Conservation (phyloP, 148 eudicot genomes). For the Limonium bicolor region DNA sequence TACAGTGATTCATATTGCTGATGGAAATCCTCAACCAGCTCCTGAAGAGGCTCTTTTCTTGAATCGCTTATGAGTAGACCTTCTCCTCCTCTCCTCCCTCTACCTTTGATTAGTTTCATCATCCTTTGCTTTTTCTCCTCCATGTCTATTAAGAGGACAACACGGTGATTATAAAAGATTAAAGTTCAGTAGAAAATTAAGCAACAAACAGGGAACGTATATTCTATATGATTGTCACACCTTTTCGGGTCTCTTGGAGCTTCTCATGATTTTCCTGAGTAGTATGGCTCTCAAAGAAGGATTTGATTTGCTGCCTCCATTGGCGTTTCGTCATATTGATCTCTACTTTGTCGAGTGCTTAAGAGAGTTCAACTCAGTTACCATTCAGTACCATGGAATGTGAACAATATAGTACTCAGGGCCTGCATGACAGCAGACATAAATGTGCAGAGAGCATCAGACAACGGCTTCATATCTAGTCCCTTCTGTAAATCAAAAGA, state of each 20-base stretch:
- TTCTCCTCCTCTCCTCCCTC: conserved; percentile 14
- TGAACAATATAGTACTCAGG: too few relatives aligned
- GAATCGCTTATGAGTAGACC: too few relatives aligned
- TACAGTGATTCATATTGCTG: conserved; percentile 60
- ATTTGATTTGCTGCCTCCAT: conserved; percentile 20
- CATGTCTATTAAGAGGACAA: too few relatives aligned
- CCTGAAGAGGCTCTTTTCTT: conserved; percentile 6
- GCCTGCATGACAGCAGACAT: too few relatives aligned
- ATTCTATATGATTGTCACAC: conserved; percentile 13
- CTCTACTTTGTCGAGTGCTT: not conserved
- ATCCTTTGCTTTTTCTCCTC: conserved; percentile 51
- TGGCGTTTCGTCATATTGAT: conserved; percentile 47
- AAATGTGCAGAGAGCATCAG: too few relatives aligned
- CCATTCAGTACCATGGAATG: too few relatives aligned
- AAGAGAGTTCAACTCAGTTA: too few relatives aligned
- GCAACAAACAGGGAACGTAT: not conserved
- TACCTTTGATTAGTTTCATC: conserved; percentile 32
- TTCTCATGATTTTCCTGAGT: conserved; percentile 62
- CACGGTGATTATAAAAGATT: too few relatives aligned
- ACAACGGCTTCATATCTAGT: too few relatives aligned
- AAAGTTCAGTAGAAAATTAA: not conserved
- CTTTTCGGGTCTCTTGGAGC: conserved; percentile 49
- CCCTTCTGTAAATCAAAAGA: too few relatives aligned
- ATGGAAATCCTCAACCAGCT: conserved; percentile 33
- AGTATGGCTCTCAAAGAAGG: conserved; percentile 48